Conservation (phyloP, 2,329 filamentous ascomycete species). For the Cladophialophora yegresii region DNA sequence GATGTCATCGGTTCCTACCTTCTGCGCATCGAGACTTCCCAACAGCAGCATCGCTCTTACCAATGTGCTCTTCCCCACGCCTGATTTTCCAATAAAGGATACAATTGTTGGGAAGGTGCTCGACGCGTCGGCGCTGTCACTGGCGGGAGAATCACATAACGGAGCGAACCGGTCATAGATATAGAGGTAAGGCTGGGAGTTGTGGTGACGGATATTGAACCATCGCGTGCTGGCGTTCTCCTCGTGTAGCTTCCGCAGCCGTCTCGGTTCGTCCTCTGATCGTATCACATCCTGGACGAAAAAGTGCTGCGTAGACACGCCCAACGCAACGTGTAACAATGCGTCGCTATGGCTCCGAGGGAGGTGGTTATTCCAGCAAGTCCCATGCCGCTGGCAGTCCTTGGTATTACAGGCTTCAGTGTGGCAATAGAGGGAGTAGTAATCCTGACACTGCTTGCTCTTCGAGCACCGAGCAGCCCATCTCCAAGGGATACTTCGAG, state of each 20-base stretch:
- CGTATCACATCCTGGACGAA: conserved; percentile 10
- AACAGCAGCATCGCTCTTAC: conserved; percentile 12
- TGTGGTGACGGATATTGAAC: conserved; percentile 17
- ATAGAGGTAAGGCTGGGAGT: conserved; percentile 10
- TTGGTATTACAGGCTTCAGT: conserved; percentile 8
- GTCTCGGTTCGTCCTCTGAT: conserved; percentile 2
- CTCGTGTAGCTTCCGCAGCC: conserved; percentile 8
- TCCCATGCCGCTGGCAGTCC: conserved; percentile 7
- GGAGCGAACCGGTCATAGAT: conserved; percentile 14
- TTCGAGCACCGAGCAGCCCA: conserved; percentile 13
- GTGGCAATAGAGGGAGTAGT: conserved; percentile 16
- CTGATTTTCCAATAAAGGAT: conserved; percentile 16
- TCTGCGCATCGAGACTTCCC: conserved; percentile 1
- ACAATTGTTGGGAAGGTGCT: conserved; percentile 6
- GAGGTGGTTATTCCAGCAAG: conserved; percentile 13
- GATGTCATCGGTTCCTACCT: not conserved
- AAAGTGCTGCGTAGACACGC: conserved; percentile 5
- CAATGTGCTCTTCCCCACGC: conserved; percentile 12
- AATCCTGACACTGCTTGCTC: conserved; percentile 11
- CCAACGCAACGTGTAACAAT: conserved; percentile 1
- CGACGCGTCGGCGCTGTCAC: not conserved
- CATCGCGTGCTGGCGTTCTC: conserved; percentile 11
- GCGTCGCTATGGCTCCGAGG: conserved; percentile 1
- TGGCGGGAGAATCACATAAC: not conserved
- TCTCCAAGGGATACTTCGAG: conserved; percentile 4